A percentile compares a stretch with the other conserved stretches of the same genome.
Evolutionary conservation across 208 protist genomes (phyloP).

Genomic region (Leishmania mexicana): DNA sequence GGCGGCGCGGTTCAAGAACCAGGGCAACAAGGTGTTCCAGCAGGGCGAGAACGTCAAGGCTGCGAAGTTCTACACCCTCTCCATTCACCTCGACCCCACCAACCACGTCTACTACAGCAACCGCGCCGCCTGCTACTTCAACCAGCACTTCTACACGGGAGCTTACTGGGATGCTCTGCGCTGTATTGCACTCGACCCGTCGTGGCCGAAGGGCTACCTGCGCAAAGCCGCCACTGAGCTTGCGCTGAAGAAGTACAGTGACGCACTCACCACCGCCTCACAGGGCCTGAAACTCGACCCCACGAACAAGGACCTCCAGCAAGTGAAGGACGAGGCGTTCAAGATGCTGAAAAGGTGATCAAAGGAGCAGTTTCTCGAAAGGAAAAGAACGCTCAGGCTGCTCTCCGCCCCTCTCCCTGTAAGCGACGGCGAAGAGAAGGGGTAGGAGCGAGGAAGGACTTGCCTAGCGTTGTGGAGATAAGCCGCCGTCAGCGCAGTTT

Average conservation of each 20-base stretch:
- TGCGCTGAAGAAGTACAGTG: conserved; percentile 65
- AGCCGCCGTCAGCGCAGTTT: background rate
- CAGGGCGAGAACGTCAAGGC: conserved; percentile 90
- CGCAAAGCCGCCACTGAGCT: conserved; percentile 84
- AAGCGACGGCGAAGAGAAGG: background rate
- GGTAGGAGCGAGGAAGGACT: background rate
- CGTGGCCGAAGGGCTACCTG: conserved; percentile 94
- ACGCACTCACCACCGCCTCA: conserved; percentile 58
- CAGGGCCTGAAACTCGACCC: conserved; percentile 70
- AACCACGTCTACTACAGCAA: conserved; percentile 95
- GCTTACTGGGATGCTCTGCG: conserved; percentile 91
- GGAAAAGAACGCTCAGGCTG: background rate
- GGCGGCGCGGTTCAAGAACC: conserved; percentile 75
- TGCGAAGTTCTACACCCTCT: conserved; percentile 91
- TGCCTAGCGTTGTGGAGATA: background rate
- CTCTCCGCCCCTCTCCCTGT: no score
- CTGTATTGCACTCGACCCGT: conserved; percentile 81
- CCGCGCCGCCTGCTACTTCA: conserved; percentile 91
- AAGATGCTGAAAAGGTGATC: conserved; percentile 47
- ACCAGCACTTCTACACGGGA: conserved; percentile 76
- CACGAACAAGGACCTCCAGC: conserved; percentile 66
- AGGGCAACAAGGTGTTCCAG: conserved; percentile 92
- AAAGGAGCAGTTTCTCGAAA: no score
- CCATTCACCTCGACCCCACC: conserved; percentile 84
- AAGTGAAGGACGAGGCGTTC: conserved; percentile 65